Base-by-base conservation (phyloP, 495 filamentous ascomycete species). In the Neurospora sp. region DNA sequence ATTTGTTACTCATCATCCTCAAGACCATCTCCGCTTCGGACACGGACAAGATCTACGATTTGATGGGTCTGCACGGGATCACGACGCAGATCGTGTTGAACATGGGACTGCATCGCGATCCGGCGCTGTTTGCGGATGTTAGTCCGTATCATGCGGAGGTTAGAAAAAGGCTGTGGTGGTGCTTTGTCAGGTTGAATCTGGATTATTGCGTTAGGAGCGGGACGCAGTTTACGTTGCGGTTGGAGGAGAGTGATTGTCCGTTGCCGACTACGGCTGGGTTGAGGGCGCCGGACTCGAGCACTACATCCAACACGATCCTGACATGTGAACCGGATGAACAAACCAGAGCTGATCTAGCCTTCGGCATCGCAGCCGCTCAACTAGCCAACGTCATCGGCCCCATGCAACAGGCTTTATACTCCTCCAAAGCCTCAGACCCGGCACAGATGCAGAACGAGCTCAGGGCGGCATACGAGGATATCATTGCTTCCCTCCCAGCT, bases 161-260 rank as follows among this genome's bases (percentile, higher is more conserved):
- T 2, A 44, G 77, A 2, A 78, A 77, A 38, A 72, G 77, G 12
- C 37, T 75, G 7, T 78, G 77, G 77, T 39, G 39, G n/a, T 72
- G 71, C 27, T 74, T 74, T 10, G 38, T 77, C 2, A 46, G 76
- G 7, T 66, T 78, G 12, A 77, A 75, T 39, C 31, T 78, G 5
- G 76, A 78, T 4, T 78, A 77, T 38, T 75, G 73, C 35, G 71
- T 78, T 5, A 71, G 77, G 5, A 79, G 77, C 35, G 77, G 77
- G n/a, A 70, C 76, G 9, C 74, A 75, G 35, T 72, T 76, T 8
- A 73, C n/a, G 1, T 5, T 78, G 0, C 71, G 72, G 8, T 31
- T 79, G 0, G 73, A 78, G 3, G 77, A 79, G 11, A 74, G 69
- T 2, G 77, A 79, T 39, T 79, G 77, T 23, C 76, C 77, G 0